phyloP scores from a whole-genome alignment of 1,139 yeast genomes.

The Kodamaea fungicola region DNA sequence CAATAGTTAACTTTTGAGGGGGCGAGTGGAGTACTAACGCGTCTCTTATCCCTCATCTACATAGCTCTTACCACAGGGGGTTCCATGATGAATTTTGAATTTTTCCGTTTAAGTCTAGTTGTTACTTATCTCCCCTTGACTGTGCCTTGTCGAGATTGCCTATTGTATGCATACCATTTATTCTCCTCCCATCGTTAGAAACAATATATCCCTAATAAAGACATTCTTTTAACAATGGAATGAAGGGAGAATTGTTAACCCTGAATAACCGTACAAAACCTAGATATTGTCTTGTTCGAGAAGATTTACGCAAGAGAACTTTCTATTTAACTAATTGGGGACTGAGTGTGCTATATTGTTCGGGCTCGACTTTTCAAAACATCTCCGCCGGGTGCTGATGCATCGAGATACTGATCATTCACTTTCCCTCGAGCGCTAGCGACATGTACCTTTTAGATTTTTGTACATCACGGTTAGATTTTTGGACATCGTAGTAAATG shows the following conservation, averaged over 20 bases:
- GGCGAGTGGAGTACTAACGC: too few relatives aligned
- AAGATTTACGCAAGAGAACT: background rate
- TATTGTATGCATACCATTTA: background rate
- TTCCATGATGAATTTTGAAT: too few relatives aligned
- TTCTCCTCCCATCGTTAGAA: background rate
- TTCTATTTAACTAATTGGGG: background rate
- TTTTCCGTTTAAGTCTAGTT: too few relatives aligned
- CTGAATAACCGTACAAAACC: background rate
- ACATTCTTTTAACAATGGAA: too few relatives aligned
- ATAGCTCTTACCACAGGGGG: too few relatives aligned
- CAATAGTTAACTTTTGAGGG: too few relatives aligned
- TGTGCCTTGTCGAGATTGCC: background rate
- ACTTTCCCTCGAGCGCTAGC: too few relatives aligned
- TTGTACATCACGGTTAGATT: too few relatives aligned
- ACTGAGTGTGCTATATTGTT: background rate
- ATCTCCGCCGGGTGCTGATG: slow-evolving; percentile 1
- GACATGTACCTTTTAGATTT: too few relatives aligned
- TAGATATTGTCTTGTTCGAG: background rate
- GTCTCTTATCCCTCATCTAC: too few relatives aligned
- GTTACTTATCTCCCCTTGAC: background rate
- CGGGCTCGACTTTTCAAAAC: slow-evolving; percentile 5
- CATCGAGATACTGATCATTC: too few relatives aligned
- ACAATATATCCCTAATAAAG: background rate
- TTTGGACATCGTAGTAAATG: too few relatives aligned
- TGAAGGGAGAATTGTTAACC: slow-evolving; percentile 1